Percentiles rank a stretch among this genome's conserved stretches.
phyloP scores from a whole-genome alignment of 345 rosid genomes.

The Hypericum androsaemum region DNA sequence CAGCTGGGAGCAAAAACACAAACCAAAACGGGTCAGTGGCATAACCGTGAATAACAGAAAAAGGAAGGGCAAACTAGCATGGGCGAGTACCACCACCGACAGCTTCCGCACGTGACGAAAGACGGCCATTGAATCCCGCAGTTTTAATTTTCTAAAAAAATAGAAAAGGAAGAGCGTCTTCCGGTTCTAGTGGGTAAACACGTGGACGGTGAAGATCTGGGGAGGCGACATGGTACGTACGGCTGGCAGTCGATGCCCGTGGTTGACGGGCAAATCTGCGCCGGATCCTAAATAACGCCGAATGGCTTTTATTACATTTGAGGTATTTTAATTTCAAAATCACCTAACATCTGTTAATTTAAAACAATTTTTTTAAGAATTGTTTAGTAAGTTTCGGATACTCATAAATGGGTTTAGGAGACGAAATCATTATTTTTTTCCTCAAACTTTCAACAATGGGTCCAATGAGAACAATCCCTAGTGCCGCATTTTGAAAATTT shows the following conservation, averaged over 20 bases:
- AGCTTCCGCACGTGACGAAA: constrained; percentile 19
- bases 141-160: too few relatives aligned
- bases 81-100: constrained; percentile 21
- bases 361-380: not conserved
- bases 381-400: not conserved
- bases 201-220: constrained; percentile 37
- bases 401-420: too few relatives aligned
- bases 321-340: not conserved
- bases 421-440: too few relatives aligned
- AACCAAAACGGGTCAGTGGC: not conserved
- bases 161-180: not conserved
- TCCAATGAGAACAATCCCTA: too few relatives aligned
- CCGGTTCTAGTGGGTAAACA: not conserved
- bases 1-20: constrained; percentile 37
- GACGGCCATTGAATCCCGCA: too few relatives aligned
- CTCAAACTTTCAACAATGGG: too few relatives aligned
- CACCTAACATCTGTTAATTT: too few relatives aligned
- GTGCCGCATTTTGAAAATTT: too few relatives aligned
- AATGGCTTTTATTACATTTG: constrained; percentile 4
- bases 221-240: constrained; percentile 24
- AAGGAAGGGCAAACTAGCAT: constrained; percentile 6
- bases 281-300: constrained; percentile 31
- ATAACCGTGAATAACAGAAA: constrained; percentile 4
- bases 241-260: constrained; percentile 28
- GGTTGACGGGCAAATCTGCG: constrained; percentile 22